Evolutionary conservation across 2,329 filamentous ascomycete genomes (phyloP).

Genomic region (Aspergillus fijiensis): DNA sequence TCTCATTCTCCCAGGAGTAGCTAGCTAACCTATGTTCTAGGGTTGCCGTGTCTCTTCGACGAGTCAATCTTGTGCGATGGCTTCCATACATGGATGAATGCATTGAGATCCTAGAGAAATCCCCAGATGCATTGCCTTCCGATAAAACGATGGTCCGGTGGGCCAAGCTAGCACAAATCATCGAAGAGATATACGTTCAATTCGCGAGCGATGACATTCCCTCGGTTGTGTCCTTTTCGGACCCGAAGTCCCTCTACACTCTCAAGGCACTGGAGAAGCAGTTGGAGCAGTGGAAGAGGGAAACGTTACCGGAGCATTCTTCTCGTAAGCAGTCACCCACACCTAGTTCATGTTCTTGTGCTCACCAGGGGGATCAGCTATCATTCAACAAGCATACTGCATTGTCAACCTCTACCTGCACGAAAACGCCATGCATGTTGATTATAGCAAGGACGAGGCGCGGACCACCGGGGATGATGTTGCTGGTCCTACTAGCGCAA

Average conservation of each 20-base stretch:
- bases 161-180: slow-evolving; percentile 60
- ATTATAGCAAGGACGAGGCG: slow-evolving; percentile 53
- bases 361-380: slow-evolving; percentile 45
- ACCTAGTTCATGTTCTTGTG: not conserved
- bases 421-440: slow-evolving; percentile 69
- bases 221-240: slow-evolving; percentile 54
- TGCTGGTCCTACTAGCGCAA: slow-evolving; percentile 48
- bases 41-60: slow-evolving; percentile 58
- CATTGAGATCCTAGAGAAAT: slow-evolving; percentile 56
- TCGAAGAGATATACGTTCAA: slow-evolving; percentile 66
- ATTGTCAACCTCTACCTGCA: slow-evolving; percentile 72
- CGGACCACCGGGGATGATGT: slow-evolving; percentile 23
- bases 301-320: slow-evolving; percentile 55
- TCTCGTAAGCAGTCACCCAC: slow-evolving; percentile 51
- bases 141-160: slow-evolving; percentile 59
- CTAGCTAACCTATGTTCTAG: slow-evolving; percentile 33
- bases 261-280: slow-evolving; percentile 65
- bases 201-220: slow-evolving; percentile 66
- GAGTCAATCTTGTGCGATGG: slow-evolving; percentile 60
- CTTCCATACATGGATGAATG: slow-evolving; percentile 64
- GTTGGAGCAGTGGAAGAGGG: slow-evolving; percentile 58
- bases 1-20: too few species aligned
- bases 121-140: slow-evolving; percentile 56
- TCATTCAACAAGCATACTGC: slow-evolving; percentile 63
- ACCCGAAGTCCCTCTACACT: slow-evolving; percentile 63